Conservation (phyloP, 2,329 filamentous ascomycete species). For the Thelonectria discophora region DNA sequence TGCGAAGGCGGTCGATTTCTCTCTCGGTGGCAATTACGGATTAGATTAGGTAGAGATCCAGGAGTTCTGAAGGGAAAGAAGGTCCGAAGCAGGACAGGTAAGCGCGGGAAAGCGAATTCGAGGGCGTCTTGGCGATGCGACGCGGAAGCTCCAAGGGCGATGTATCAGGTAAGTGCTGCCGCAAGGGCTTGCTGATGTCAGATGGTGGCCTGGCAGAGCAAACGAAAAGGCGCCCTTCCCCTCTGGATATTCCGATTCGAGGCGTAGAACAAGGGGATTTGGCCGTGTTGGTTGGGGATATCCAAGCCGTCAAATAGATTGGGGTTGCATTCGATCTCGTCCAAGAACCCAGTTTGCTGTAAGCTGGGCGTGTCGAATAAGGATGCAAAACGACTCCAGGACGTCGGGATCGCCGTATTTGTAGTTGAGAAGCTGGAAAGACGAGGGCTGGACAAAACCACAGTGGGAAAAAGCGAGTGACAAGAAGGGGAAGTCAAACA, state of each 20-base stretch:
- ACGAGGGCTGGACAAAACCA: slow-evolving; percentile 24
- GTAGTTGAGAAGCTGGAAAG: slow-evolving; percentile 21
- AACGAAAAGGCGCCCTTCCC: slow-evolving; percentile 31
- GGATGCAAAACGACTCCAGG: slow-evolving; percentile 29
- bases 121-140: slow-evolving; percentile 27
- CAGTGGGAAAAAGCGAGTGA: slow-evolving; percentile 28
- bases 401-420: slow-evolving; percentile 27
- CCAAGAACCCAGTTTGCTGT: slow-evolving; percentile 28
- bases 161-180: slow-evolving; percentile 35
- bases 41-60: slow-evolving; percentile 28
- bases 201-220: slow-evolving; percentile 26
- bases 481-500: slow-evolving; percentile 27
- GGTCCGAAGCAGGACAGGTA: slow-evolving; percentile 10
- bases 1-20: slow-evolving; percentile 30
- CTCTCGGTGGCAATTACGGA: slow-evolving; percentile 36
- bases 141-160: slow-evolving; percentile 26
- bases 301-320: slow-evolving; percentile 35
- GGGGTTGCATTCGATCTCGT: slow-evolving; percentile 36
- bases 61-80: slow-evolving; percentile 4
- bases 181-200: slow-evolving; percentile 26
- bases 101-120: slow-evolving; percentile 19
- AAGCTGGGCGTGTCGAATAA: slow-evolving; percentile 22
- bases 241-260: slow-evolving; percentile 29
- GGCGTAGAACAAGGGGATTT: slow-evolving; percentile 25
- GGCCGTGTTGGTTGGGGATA: slow-evolving; percentile 33